Evolutionary conservation across 2,329 filamentous ascomycete genomes (phyloP).

Genomic region (Proliferodiscus dingleyae): DNA sequence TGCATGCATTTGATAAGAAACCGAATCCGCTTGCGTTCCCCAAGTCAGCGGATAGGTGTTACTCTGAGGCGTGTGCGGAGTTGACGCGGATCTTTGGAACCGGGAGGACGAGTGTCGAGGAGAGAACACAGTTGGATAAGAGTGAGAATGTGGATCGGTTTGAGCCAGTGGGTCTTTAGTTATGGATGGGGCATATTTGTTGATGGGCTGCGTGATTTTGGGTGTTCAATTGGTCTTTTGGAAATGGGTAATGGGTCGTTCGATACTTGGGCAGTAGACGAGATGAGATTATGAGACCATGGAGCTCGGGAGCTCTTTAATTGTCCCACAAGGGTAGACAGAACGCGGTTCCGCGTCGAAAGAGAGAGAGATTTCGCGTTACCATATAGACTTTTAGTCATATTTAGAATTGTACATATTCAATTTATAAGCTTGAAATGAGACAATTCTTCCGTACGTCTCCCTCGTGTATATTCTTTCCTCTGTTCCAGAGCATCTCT

Average conservation of each 20-base stretch:
- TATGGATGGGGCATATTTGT: too few relatives aligned
- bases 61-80: constrained; percentile 30
- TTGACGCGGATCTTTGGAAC: constrained; percentile 27
- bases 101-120: constrained; percentile 19
- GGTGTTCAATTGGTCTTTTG: too few relatives aligned
- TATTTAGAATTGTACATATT: too few relatives aligned
- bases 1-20: constrained; percentile 64
- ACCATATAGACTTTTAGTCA: neutral
- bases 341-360: neutral
- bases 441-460: too few relatives aligned
- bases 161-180: constrained; percentile 17
- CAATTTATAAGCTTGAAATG: too few relatives aligned
- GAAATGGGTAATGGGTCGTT: too few relatives aligned
- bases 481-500: too few relatives aligned
- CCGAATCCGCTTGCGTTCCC: constrained; percentile 51
- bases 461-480: too few relatives aligned
- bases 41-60: constrained; percentile 27
- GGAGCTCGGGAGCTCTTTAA: too few relatives aligned
- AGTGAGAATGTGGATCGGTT: constrained; percentile 26
- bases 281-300: neutral
- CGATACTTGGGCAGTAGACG: too few relatives aligned
- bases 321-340: too few relatives aligned
- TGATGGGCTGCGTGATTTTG: too few relatives aligned
- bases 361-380: neutral
- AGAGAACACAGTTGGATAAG: constrained; percentile 23